phyloP scores from a whole-genome alignment of 345 rosid species.

The Psidium guajava region DNA sequence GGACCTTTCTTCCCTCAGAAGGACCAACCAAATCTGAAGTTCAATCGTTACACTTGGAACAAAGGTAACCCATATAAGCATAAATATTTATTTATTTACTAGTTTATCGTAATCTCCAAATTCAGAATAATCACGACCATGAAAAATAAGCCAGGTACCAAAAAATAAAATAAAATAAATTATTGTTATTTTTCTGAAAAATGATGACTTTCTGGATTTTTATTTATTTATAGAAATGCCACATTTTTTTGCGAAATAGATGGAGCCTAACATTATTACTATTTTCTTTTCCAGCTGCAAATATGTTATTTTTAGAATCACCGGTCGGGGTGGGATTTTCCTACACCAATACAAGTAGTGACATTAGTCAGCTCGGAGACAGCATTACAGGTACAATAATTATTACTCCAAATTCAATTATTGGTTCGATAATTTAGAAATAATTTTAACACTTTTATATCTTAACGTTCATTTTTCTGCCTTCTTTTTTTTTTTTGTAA shows the following conservation, averaged over 20 bases:
- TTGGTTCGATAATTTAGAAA: neutral
- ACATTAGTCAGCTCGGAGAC: constrained; percentile 40
- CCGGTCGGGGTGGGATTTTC: constrained; percentile 84
- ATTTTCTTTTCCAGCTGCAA: constrained; percentile 48
- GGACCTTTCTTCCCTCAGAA: constrained; percentile 76
- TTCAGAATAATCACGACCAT: constrained; percentile 51
- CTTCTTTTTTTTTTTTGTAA: neutral
- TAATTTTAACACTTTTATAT: neutral
- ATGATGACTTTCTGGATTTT: no score
- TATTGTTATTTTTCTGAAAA: no score
- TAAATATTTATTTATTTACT: neutral
- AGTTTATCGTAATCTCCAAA: constrained; percentile 27
- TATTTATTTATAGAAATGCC: no score
- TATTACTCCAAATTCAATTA: neutral
- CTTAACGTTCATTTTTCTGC: neutral
- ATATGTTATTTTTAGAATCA: constrained; percentile 67
- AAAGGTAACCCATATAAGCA: constrained; percentile 16
- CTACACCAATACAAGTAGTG: constrained; percentile 43
- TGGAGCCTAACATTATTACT: constrained; percentile 15
- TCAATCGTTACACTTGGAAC: constrained; percentile 66
- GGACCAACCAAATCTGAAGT: constrained; percentile 27
- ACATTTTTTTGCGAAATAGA: constrained; percentile 1
- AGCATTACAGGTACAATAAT: constrained; percentile 7
- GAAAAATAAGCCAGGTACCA: neutral
- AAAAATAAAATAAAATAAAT: no score